Percentiles rank a stretch among this genome's conserved stretches.
Conservation (phyloP, 352 stramenopile genomes). For the Phytophthora ohioensis region DNA sequence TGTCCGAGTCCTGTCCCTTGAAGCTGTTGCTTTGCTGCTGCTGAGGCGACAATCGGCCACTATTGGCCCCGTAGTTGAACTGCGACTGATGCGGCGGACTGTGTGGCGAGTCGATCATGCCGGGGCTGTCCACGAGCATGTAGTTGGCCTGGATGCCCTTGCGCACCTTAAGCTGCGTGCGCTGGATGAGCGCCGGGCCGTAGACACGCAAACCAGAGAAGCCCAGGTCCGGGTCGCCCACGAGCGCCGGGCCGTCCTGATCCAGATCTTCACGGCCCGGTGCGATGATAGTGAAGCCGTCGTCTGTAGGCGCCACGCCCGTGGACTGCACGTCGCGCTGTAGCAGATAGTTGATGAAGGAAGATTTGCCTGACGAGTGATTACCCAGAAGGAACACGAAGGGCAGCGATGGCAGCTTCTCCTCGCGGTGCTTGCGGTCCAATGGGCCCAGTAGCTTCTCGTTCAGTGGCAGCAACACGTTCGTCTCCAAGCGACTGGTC, state of each 20-base stretch:
- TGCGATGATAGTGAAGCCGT: constrained; percentile 99
- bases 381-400: constrained; percentile 99
- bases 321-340: constrained; percentile 97
- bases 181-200: constrained; percentile 97
- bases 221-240: constrained; percentile 98
- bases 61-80: constrained; percentile 50
- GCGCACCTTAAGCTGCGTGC: constrained; percentile 98
- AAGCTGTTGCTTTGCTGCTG: constrained; percentile 43
- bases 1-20: constrained; percentile 68
- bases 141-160: constrained; percentile 95
- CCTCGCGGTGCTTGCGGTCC: constrained; percentile 90
- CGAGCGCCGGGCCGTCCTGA: constrained; percentile 95
- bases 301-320: constrained; percentile 99
- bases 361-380: constrained; percentile 98
- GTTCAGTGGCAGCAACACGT: constrained; percentile 84
- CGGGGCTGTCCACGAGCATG: constrained; percentile 99
- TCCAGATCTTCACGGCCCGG: constrained; percentile 96
- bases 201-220: constrained; percentile 97
- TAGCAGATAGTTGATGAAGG: constrained; percentile 99
- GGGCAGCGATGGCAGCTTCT: constrained; percentile 94
- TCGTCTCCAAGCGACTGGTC: constrained; percentile 76
- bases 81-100: constrained; percentile 62
- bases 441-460: constrained; percentile 88
- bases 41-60: constrained; percentile 43
- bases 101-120: constrained; percentile 99